phyloP scores from a whole-genome alignment of 768 basidiomycete species.

The Agaricus sinodeliciosus region DNA sequence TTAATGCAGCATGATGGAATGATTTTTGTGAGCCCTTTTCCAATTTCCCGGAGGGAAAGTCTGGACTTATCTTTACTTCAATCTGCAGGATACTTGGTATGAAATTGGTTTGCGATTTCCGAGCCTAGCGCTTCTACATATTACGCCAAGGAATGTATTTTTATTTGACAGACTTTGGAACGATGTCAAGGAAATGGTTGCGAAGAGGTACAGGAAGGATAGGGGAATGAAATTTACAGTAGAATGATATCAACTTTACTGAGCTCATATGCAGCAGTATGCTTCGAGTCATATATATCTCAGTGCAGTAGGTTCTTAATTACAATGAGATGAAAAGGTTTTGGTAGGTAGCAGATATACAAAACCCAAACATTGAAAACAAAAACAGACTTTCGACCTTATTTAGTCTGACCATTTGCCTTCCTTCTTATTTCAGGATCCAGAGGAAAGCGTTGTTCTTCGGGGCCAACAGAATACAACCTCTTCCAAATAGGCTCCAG shows the following conservation, averaged over 20 bases:
- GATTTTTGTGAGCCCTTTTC: neutral
- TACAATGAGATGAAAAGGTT: too few relatives aligned
- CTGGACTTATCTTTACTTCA: too few relatives aligned
- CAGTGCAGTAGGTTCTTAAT: too few relatives aligned
- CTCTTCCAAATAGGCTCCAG: constrained; percentile 30
- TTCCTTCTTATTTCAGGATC: constrained; percentile 38
- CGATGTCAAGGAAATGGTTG: too few relatives aligned
- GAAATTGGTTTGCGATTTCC: neutral
- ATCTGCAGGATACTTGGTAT: neutral
- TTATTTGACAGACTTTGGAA: too few relatives aligned
- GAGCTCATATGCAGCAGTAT: too few relatives aligned
- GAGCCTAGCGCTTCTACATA: neutral
- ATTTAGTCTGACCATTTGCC: constrained; percentile 26
- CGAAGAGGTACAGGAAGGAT: too few relatives aligned
- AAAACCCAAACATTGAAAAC: neutral
- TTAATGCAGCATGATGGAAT: neutral
- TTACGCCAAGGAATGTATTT: neutral
- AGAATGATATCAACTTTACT: too few relatives aligned
- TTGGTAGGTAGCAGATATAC: neutral
- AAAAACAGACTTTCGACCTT: neutral
- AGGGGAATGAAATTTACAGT: too few relatives aligned
- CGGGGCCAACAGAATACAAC: constrained; percentile 31
- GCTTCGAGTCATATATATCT: too few relatives aligned
- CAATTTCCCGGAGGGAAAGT: too few relatives aligned
- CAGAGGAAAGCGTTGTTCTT: constrained; percentile 37